These are phyloP conservation scores for Chaetomiaceae sp. DNA, from an alignment of 2,329 filamentous ascomycete species.

Conservation along the genomic window DNA sequence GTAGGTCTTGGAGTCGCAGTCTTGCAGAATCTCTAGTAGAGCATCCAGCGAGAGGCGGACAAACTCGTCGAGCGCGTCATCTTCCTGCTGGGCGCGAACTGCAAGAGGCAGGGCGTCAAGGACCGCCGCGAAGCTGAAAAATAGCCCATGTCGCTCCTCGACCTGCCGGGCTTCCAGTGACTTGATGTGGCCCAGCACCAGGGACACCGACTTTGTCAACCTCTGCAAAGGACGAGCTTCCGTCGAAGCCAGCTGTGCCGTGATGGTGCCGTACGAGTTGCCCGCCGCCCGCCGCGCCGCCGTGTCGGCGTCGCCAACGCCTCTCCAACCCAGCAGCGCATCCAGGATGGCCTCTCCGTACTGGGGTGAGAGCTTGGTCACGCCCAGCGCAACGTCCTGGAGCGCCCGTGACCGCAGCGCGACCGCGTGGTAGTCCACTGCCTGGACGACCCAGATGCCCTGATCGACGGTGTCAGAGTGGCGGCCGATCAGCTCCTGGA, in stretches of 20 bases:
- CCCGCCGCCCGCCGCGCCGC: constrained; percentile 69
- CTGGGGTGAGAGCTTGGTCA: constrained; percentile 62
- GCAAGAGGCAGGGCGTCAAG: constrained; percentile 43
- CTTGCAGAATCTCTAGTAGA: constrained; percentile 36
- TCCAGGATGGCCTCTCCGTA: constrained; percentile 66
- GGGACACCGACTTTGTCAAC: constrained; percentile 33
- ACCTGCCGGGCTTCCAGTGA: constrained; percentile 53
- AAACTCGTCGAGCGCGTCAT: constrained; percentile 11
- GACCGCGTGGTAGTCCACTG: constrained; percentile 89
- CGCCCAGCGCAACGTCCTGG: constrained; percentile 65
- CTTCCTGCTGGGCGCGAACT: background rate
- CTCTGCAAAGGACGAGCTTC: constrained; percentile 21
- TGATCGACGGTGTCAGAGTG: constrained; percentile 80
- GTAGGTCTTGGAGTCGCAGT: constrained; percentile 40
- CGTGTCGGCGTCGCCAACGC: constrained; percentile 74
- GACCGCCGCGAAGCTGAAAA: constrained; percentile 57
- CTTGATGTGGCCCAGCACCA: constrained; percentile 42
- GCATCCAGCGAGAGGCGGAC: constrained; percentile 26
- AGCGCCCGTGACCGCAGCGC: constrained; percentile 82
- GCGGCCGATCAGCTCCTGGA: constrained; percentile 89
- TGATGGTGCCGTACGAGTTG: constrained; percentile 59
- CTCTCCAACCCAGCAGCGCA: constrained; percentile 77
- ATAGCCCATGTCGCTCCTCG: constrained; percentile 64
- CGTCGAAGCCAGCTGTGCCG: constrained; percentile 35
- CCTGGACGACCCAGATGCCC: constrained; percentile 82